Conservation (phyloP, 2,329 filamentous ascomycete genomes). For the Exophiala sp. region DNA sequence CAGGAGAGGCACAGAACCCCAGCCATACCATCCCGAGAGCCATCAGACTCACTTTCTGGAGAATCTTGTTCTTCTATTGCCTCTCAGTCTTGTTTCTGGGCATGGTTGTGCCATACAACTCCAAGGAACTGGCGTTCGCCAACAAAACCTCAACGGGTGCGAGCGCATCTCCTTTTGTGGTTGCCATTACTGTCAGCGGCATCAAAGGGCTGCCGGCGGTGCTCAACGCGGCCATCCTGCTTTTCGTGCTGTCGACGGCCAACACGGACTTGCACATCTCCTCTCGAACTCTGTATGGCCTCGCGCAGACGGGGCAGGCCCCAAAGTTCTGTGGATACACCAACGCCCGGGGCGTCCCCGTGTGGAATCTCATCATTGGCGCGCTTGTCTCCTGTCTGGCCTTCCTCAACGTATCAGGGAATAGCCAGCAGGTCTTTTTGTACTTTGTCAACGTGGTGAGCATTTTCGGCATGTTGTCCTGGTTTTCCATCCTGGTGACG, state of each 20-base stretch:
- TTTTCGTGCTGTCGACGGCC: constrained; percentile 59
- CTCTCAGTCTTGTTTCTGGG: constrained; percentile 55
- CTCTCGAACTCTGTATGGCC: constrained; percentile 35
- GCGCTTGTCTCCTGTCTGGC: constrained; percentile 63
- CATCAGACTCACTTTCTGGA: constrained; percentile 50
- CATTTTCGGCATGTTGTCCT: constrained; percentile 62
- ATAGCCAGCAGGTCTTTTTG: constrained; percentile 55
- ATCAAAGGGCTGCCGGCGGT: constrained; percentile 66
- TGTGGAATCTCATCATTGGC: constrained; percentile 60
- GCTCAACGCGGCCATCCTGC: constrained; percentile 72
- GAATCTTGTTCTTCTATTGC: constrained; percentile 55
- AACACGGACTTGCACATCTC: constrained; percentile 38
- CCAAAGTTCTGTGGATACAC: constrained; percentile 52
- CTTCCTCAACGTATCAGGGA: constrained; percentile 61
- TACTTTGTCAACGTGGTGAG: constrained; percentile 67
- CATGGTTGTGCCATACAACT: constrained; percentile 55
- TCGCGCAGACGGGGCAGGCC: constrained; percentile 30
- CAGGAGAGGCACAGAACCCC: constrained; percentile 52
- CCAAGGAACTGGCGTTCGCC: constrained; percentile 1
- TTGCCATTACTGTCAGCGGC: constrained; percentile 52
- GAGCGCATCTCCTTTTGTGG: constrained; percentile 36
- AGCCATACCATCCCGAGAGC: constrained; percentile 52
- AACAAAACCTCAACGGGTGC: not conserved
- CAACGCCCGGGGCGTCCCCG: constrained; percentile 52
- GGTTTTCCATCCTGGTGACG: constrained; percentile 65